phyloP scores from a whole-genome alignment of 1,284 basidiomycete genomes.

The Wallemia hederae region DNA sequence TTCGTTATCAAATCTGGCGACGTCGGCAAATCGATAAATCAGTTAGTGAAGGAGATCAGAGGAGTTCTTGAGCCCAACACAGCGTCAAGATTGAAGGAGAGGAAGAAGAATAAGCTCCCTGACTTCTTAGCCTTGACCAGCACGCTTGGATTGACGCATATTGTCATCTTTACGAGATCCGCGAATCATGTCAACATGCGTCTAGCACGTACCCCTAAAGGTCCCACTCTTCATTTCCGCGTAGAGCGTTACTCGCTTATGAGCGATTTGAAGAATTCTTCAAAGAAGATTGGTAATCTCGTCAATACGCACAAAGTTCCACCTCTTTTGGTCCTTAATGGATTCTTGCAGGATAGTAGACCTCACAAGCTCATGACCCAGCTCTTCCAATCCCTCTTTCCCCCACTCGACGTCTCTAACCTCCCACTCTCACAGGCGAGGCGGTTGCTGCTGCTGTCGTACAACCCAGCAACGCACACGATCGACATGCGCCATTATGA shows the following conservation, averaged over 20 bases:
- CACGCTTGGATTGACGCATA: conserved; percentile 65
- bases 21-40: conserved; percentile 57
- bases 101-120: conserved; percentile 67
- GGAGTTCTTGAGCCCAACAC: conserved; percentile 97
- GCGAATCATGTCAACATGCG: conserved; percentile 47
- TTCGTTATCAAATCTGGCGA: conserved; percentile 80
- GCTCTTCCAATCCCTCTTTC: conserved; percentile 65
- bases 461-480: conserved; percentile 58
- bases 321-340: conserved; percentile 37
- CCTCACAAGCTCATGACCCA: conserved; percentile 34
- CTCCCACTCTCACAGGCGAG: conserved; percentile 55
- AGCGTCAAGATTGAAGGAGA: conserved; percentile 73
- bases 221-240: conserved; percentile 79
- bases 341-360: conserved; percentile 36
- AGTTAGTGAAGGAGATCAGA: conserved; percentile 70
- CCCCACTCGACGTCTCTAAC: conserved; percentile 46
- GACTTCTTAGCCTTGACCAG: conserved; percentile 86
- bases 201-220: conserved; percentile 62
- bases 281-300: conserved; percentile 40
- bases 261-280: conserved; percentile 45
- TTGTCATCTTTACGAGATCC: conserved; percentile 71
- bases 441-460: conserved; percentile 72
- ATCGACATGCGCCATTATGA: conserved; percentile 83
- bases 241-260: conserved; percentile 73
- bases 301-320: conserved; percentile 26